phyloP scores from a whole-genome alignment of 176 grass and related monocot species.

The Aechmea fasciata region DNA sequence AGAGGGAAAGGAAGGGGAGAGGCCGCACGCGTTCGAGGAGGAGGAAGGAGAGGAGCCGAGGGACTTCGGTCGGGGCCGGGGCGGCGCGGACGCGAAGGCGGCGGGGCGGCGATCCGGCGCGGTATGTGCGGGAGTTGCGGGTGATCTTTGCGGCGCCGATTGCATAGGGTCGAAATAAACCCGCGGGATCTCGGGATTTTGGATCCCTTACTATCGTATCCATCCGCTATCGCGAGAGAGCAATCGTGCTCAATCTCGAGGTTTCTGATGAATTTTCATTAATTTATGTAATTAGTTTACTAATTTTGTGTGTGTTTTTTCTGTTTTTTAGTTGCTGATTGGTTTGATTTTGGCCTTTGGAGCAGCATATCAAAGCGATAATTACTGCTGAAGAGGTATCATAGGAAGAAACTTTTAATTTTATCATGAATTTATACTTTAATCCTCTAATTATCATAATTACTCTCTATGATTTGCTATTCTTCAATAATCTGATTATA shows the following conservation, averaged over 20 bases:
- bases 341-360: not conserved
- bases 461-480: too few relatives aligned
- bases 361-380: conserved; percentile 98
- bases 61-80: too few relatives aligned
- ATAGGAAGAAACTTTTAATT: not conserved
- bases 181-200: conserved; percentile 90
- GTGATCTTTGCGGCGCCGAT: too few relatives aligned
- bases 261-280: conserved; percentile 30
- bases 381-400: conserved; percentile 92
- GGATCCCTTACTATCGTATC: conserved; percentile 93
- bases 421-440: not conserved
- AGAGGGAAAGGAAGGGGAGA: not conserved
- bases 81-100: too few relatives aligned
- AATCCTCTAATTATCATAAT: not conserved
- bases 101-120: too few relatives aligned
- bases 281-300: conserved; percentile 20
- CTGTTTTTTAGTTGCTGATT: not conserved
- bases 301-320: conserved; percentile 4
- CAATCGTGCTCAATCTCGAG: conserved; percentile 98
- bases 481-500: not conserved
- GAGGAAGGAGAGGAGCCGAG: conserved; percentile 24
- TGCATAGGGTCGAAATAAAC: conserved; percentile 92
- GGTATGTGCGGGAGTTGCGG: too few relatives aligned
- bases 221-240: conserved; percentile 95
- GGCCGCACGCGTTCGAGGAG: conserved; percentile 12